Base-by-base conservation (phyloP, 257 asterid genomes). In the Haberlea rhodopensis region DNA sequence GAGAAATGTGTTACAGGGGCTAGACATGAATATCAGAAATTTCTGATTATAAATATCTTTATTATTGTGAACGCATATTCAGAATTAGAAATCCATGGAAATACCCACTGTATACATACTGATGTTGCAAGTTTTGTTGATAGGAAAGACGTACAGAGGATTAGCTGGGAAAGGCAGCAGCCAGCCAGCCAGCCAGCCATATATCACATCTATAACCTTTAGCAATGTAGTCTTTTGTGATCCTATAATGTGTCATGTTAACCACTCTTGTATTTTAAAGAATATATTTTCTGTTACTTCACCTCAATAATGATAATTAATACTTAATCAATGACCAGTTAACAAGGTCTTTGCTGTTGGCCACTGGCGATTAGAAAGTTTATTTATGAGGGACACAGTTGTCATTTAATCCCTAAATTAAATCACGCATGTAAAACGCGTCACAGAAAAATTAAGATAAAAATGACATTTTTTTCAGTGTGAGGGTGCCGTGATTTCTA, bases 381-480 rank as follows among this genome's bases (percentile, higher is more conserved):
- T 20, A 22, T 28, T 66, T 23, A 61, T 10, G 8, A 67, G 62
- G 77, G 73, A 28, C 31, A 32, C 18, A 16, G 19, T 61, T 7
- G 60, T 27, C 64, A 73, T 67, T 66, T 53, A n/a, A 37, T 18
- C 10, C 46, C 25, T 4, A 40, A 45, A 10, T 60, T 25, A 34
- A 59, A 60, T 10, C 8, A n/a, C 22, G 23, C 27, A 32, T 21
- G 11, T 1, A 34, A 34, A 34, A 21, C 29, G 10, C 6, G 19
- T 11, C 29, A 57, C 6, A 22, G 37, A 13, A 20, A 16, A 62
- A 28, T n/a, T 26, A 62, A 49, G 53, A 25, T 63, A 57, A 48
- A 51, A 61, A 62, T n/a, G 40, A 29, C 7, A 45, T 60, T 29
- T 34, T 66, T 43, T 20, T 48, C 22, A 40, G 21, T 34, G 8